Evolutionary conservation across 2,329 filamentous ascomycete genomes (phyloP).

Genomic region (Fusarium armeniacum): DNA sequence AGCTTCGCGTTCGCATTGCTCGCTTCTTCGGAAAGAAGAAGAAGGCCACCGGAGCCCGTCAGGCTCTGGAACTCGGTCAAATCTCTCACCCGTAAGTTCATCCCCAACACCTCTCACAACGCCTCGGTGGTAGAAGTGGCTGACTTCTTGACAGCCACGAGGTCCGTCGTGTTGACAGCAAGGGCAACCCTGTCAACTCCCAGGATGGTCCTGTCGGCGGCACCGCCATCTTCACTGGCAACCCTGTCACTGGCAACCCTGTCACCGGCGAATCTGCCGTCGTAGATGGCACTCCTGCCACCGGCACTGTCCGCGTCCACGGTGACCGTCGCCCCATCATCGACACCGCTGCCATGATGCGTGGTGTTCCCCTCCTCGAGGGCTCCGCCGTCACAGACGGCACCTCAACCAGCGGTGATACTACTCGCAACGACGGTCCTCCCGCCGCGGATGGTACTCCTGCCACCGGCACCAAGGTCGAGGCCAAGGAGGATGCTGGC

Average conservation of each 20-base stretch:
- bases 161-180: background rate
- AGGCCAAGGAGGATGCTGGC: background rate
- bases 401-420: no score
- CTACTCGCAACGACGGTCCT: no score
- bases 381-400: background rate
- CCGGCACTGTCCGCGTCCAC: no score
- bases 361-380: background rate
- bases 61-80: fast-evolving
- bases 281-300: no score
- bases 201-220: background rate
- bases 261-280: no score
- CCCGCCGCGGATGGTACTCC: background rate
- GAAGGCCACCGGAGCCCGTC: background rate
- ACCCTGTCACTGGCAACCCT: no score
- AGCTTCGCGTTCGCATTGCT: no score
- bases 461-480: no score
- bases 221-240: no score
- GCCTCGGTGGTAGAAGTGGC: background rate
- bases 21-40: background rate
- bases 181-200: background rate
- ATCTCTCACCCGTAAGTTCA: constrained; percentile 25
- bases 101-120: background rate
- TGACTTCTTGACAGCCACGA: background rate
- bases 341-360: background rate
- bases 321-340: background rate